Base-by-base conservation (phyloP, 306 rosid species). In the Gastrolobium villosum region DNA sequence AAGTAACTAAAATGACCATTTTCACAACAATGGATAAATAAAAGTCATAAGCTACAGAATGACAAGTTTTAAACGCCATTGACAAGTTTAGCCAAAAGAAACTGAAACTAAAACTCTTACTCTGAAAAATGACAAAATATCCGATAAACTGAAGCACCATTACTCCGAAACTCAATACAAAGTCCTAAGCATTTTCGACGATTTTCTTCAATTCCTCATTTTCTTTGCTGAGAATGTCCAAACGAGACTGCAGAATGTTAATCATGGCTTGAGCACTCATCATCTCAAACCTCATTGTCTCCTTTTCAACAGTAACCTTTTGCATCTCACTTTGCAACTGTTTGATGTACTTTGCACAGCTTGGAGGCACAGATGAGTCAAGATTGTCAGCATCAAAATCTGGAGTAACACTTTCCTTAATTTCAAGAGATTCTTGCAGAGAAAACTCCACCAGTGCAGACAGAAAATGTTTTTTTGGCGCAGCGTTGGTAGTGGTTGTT, bases 381-480 rank as follows among this genome's bases (percentile, higher is more conserved):
- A 83, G 84, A 43, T 79, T 60, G 20, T 86, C 78, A 7, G 83
- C 31, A 59, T 87, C 89, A 5, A 88, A 66, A 52, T 90, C 88
- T 0, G 85, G 90, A 57, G 56, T 52, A 28, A 76, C 67, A 41
- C 63, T 81, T 39, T 77, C 92, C 84, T 93, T 91, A 4, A 89
- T 90, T 83, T 87, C 97, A 31, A 92, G 89, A 70, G 99, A 86
- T 77, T 96, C 98, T 7, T 87, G 66, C 48, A 93, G 89, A 3
- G 97, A 92, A 87, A 82, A 96, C 76, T 93, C 97, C 81, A 93
- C 99, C 77, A 96, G 81, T 36, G 97, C 94, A 34, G 98, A 96
- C 57, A 96, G 89, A 61, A 96, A 91, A 63, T 89, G 94, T 65
- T 89, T 91, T 9, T 87, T 93, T 0, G 85, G 86, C 0, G 89